Percentiles rank a stretch among this genome's conserved stretches.
Conservation (phyloP, 139 green algal species). For the Edaphochlamys debaryana region DNA sequence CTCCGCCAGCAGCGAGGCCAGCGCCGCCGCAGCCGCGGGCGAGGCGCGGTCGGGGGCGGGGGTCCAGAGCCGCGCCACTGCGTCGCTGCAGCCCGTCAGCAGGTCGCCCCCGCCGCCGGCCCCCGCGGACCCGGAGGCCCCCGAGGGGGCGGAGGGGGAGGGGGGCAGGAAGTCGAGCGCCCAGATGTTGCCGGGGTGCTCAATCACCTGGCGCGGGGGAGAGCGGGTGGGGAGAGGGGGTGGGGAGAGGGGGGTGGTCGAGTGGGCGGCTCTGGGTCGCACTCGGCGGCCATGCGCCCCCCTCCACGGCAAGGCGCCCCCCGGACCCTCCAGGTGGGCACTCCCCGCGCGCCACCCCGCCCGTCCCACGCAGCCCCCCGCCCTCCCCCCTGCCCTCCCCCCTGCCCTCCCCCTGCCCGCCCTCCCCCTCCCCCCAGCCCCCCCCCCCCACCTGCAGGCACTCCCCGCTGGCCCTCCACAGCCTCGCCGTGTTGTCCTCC, state of each 20-base stretch:
- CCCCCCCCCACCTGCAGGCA: conserved; percentile 38
- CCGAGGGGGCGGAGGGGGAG: too few species aligned
- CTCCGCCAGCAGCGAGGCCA: conserved; percentile 31
- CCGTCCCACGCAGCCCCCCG: not conserved
- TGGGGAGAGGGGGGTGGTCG: not conserved
- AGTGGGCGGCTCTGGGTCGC: too few species aligned
- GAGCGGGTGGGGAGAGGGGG: not conserved
- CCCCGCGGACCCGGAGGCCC: too few species aligned
- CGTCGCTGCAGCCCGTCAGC: conserved; percentile 88
- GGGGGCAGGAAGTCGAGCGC: conserved; percentile 73
- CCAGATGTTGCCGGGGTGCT: conserved; percentile 94
- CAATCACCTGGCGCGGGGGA: conserved; percentile 57
- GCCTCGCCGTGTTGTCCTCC: conserved; percentile 88
- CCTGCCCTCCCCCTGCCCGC: not conserved
- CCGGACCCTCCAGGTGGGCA: too few species aligned
- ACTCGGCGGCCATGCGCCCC: too few species aligned
- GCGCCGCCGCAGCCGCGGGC: conserved; percentile 38
- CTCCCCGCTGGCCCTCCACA: conserved; percentile 80
- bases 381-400: not conserved
- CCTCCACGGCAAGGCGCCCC: too few species aligned
- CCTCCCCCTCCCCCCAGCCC: not conserved
- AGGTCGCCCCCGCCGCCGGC: conserved; percentile 75
- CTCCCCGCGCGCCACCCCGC: not conserved
- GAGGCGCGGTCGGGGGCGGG: conserved; percentile 4
- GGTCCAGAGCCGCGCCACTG: conserved; percentile 83